Percentiles rank a stretch among this genome's conserved stretches.
phyloP scores from a whole-genome alignment of 495 filamentous ascomycete genomes.

The Trichoderma orchidacearum region DNA sequence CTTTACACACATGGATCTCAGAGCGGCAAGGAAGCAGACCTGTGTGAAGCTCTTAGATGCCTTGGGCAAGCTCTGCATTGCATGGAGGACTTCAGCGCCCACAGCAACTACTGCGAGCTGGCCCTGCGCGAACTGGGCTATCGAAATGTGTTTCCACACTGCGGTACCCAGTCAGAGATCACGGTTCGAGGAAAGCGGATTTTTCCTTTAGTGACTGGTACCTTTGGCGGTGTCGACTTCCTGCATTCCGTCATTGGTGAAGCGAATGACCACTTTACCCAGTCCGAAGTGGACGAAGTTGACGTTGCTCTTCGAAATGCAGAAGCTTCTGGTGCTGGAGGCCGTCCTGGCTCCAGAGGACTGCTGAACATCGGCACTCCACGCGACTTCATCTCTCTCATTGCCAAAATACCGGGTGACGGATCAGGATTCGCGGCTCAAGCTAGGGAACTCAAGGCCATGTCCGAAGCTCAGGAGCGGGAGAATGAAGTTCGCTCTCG shows the following conservation, averaged over 20 bases:
- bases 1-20: constrained; percentile 62
- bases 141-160: constrained; percentile 72
- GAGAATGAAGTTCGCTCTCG: constrained; percentile 28
- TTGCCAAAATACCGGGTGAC: constrained; percentile 68
- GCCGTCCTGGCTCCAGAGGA: constrained; percentile 26
- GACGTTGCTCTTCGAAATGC: constrained; percentile 55
- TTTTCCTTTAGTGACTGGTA: constrained; percentile 81
- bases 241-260: constrained; percentile 94
- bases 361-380: constrained; percentile 4
- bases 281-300: constrained; percentile 86
- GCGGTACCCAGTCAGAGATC: constrained; percentile 60
- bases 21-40: constrained; percentile 66
- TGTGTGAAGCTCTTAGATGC: constrained; percentile 75
- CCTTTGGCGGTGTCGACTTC: constrained; percentile 90
- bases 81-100: constrained; percentile 89
- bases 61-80: constrained; percentile 88
- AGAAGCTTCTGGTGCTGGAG: constrained; percentile 19
- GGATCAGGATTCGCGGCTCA: constrained; percentile 58
- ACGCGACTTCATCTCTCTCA: constrained; percentile 49
- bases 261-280: constrained; percentile 89
- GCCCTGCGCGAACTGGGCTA: constrained; percentile 75
- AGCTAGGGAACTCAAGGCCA: constrained; percentile 59
- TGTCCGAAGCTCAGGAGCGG: constrained; percentile 61
- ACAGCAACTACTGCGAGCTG: constrained; percentile 90
- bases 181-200: constrained; percentile 58